phyloP scores from a whole-genome alignment of 306 rosid genomes.

The Neltuma alba region DNA sequence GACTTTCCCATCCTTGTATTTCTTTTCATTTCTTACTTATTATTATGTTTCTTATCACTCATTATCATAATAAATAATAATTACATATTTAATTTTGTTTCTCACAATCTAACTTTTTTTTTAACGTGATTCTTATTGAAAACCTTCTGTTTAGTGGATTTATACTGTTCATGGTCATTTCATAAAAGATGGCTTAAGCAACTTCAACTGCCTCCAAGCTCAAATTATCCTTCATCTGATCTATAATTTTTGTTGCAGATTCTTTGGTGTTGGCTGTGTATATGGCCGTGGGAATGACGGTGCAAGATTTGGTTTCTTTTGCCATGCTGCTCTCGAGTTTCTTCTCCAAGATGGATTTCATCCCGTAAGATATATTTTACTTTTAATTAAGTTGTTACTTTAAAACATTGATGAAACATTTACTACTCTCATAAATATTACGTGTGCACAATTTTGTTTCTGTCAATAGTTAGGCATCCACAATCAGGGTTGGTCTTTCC shows the following conservation, averaged over 20 bases:
- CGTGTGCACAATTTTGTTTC: not conserved
- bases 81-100: constrained; percentile 7
- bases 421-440: constrained; percentile 19
- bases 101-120: constrained; percentile 15
- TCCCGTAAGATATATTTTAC: constrained; percentile 69
- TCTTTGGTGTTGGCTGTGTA: constrained; percentile 68
- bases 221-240: constrained; percentile 27
- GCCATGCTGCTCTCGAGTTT: constrained; percentile 95
- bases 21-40: not conserved
- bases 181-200: constrained; percentile 18
- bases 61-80: not conserved
- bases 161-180: constrained; percentile 16
- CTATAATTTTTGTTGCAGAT: constrained; percentile 52
- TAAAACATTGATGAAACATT: constrained; percentile 8
- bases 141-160: not conserved
- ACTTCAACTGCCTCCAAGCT: constrained; percentile 28
- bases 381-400: constrained; percentile 22
- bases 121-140: constrained; percentile 14
- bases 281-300: constrained; percentile 90
- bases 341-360: constrained; percentile 81
- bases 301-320: constrained; percentile 91
- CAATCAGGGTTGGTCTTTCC: not conserved
- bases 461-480: constrained; percentile 12
- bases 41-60: not conserved
- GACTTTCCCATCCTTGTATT: constrained; percentile 19